phyloP scores from a whole-genome alignment of 2,329 filamentous ascomycete genomes.

The Scorias spongiosa region DNA sequence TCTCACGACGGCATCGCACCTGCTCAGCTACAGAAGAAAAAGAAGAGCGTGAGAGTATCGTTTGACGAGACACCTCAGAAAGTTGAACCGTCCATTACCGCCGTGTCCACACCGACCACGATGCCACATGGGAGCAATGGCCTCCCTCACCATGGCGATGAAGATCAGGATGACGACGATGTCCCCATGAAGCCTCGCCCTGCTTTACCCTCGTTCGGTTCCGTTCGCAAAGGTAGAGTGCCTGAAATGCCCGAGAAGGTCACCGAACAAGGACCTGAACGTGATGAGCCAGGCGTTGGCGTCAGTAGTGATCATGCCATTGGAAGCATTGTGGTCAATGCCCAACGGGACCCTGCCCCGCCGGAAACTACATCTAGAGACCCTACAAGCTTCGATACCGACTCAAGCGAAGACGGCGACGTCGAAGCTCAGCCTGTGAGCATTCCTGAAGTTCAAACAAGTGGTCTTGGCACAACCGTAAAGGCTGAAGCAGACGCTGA shows the following conservation, averaged over 20 bases:
- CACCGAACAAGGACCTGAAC: constrained; percentile 28
- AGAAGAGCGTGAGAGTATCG: constrained; percentile 58
- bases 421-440: constrained; percentile 4
- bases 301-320: constrained; percentile 46
- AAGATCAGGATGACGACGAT: constrained; percentile 43
- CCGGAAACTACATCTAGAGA: constrained; percentile 58
- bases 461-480: not conserved
- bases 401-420: constrained; percentile 24
- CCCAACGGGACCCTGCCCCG: constrained; percentile 50
- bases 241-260: constrained; percentile 36
- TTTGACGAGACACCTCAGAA: constrained; percentile 46
- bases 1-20: constrained; percentile 17
- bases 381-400: constrained; percentile 47
- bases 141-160: constrained; percentile 21
- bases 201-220: constrained; percentile 59
- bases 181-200: constrained; percentile 59
- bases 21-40: constrained; percentile 29
- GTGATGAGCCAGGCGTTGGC: constrained; percentile 18
- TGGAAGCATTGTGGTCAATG: constrained; percentile 40
- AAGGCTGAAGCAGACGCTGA: constrained; percentile 2
- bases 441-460: constrained; percentile 1
- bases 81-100: constrained; percentile 18
- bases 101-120: constrained; percentile 35
- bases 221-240: constrained; percentile 35
- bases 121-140: constrained; percentile 21